Base-by-base conservation (phyloP, 208 protist genomes). In the Trypanosoma cruzi region DNA sequence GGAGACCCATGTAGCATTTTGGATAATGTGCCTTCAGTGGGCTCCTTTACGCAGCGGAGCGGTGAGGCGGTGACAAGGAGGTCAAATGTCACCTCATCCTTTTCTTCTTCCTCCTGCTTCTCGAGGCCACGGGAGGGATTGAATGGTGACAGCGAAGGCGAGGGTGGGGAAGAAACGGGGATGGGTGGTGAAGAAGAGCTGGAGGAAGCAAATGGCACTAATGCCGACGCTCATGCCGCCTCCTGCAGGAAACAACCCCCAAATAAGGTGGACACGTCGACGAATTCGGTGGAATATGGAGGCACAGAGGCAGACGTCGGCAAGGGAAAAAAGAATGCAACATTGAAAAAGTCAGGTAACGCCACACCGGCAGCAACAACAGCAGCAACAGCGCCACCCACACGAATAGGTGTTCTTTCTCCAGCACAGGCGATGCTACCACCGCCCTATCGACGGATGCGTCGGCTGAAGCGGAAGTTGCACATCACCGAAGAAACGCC, bases 391-490 rank as follows among this genome's bases (percentile, higher is more conserved):
- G 18, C 44, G 40, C 58, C 40, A 37, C 67, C 14, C 56, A 49
- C 50, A 48, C 29, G 67, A 52, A 68, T 85, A 53, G 73, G 76
- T 18, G 77, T 64, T 5, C 72, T 89, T 29, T 73, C 86, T 18
- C 81, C 77, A 0, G 81, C 83, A 34, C 64, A 70, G 46, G 67
- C 62, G 61, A 88, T 79, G 79, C 79, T 54, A 13, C 86, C 86
- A 1, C 86, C 84, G 34, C 40, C 81, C 24, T 92, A 81, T 28
- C 71, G 86, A n/a, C 80, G 82, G 24, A 75, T 61, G 52, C 86
- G 83, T 0, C 82, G 83, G 24, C 79, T 79, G 13, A 73, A 73
- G 37, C 72, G 83, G 14, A 80, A 81, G 50, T 50, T 76, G 20
- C 54, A 66, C 24, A 63, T 89, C 8, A 74, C 70, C n/a, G 77